Evolutionary conservation across 2,329 filamentous ascomycete genomes (phyloP), one percentile per base, ranked within the genome.

Genomic region (Coleophoma crateriformis): DNA sequence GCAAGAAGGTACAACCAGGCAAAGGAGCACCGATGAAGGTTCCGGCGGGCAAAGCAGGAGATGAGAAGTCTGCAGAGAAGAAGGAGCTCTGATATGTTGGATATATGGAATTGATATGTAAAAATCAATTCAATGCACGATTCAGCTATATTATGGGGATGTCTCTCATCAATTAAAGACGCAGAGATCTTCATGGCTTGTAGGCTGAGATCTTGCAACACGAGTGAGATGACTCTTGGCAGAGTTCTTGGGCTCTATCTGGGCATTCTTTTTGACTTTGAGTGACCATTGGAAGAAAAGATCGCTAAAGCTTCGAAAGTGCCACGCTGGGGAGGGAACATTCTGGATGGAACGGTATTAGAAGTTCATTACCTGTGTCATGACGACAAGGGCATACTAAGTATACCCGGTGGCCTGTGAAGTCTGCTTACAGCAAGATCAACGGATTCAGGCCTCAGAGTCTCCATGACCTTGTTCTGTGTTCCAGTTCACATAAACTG

Each of bases 301-400:
- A 74, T 77, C 84, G 77, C 76, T 73, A 88, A 90, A 90, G 88
- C 88, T 94, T 94, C 88, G 88, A 94, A 88, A 88, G 87, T 84
- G 88, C 88, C 88, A 71, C 54, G 57, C 49, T 38, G 40, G 33
- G 44, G 15, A 46, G 12, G 14, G 20, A 27, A 44, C 35, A n/a
- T 43, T n/a, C 32, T 46, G 17, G 37, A 41, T 17, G 17, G 15
- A 19, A 41, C 8, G 27, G 27, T 27, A 27, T 7, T 27, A 27
- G 27, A 10, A 27, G 6, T 27, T 27, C 27, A 4, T 27, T 27
- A 27, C 27, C 27, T 27, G 7, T 27, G 27, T 27, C 27, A 27
- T 4, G 27, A 27, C 27, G 8, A 27, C 27, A 27, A 7, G 3
- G 27, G 5, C 3, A 7, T 27, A 27, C 27, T 10, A 27, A 27